Conservation (phyloP, 192 early-diverging fungal species). For the Backusella sp. region DNA sequence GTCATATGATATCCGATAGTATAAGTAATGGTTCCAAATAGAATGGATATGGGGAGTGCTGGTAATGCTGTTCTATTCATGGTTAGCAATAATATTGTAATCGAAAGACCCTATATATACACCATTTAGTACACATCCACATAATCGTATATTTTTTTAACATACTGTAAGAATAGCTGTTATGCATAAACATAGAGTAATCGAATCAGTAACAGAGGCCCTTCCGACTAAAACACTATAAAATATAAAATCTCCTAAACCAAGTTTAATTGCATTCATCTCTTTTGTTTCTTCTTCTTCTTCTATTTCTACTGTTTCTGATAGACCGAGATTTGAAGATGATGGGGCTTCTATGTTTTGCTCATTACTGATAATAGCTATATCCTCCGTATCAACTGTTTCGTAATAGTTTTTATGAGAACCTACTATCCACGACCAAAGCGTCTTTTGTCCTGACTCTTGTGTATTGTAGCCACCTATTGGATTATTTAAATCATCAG, state of each 20-base stretch:
- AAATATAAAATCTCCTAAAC: conserved; percentile 83
- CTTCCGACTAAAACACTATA: conserved; percentile 69
- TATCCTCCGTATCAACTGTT: background rate
- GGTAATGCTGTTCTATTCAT: conserved; percentile 71
- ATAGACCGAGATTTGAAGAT: background rate
- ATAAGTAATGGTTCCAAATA: conserved; percentile 51
- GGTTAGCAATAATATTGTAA: conserved; percentile 76
- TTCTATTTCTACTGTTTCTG: background rate
- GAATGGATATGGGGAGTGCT: conserved; percentile 75
- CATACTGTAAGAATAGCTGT: conserved; percentile 54
- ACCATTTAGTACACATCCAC: background rate
- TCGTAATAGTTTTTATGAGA: background rate
- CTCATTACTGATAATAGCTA: background rate
- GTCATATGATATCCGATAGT: background rate
- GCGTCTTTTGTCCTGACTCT: background rate
- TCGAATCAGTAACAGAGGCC: conserved; percentile 45
- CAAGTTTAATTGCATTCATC: conserved; percentile 56
- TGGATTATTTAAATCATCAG: background rate
- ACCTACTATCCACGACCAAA: background rate
- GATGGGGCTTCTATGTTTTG: background rate
- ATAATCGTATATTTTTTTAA: background rate
- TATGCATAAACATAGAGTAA: conserved; percentile 16
- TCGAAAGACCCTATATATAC: conserved; percentile 52
- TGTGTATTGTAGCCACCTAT: background rate
- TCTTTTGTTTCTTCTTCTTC: background rate